Conservation (phyloP, 2,329 filamentous ascomycete genomes). For the Fusarium cyanostomum region DNA sequence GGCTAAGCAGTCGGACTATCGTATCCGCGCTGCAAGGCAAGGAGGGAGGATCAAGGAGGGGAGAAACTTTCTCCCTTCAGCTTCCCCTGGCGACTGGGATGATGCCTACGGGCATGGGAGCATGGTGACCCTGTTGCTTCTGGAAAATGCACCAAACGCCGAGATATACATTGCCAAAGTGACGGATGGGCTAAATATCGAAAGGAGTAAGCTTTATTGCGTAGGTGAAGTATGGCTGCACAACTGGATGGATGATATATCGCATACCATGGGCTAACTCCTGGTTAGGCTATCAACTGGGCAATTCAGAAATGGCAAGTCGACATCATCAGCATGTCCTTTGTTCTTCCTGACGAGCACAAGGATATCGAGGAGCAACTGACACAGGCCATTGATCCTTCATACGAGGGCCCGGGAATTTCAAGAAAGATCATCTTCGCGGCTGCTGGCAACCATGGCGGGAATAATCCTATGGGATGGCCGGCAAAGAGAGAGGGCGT, state of each 20-base stretch:
- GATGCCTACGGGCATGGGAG: neutral
- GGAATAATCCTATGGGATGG: neutral
- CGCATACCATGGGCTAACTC: no score
- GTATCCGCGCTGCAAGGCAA: no score
- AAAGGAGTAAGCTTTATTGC: neutral
- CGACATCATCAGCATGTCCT: neutral
- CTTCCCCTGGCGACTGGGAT: neutral
- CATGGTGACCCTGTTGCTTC: neutral
- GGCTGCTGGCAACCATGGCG: neutral
- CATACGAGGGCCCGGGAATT: no score
- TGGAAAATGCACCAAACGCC: neutral
- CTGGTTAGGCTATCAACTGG: neutral
- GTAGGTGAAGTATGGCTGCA: neutral
- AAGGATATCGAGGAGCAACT: neutral
- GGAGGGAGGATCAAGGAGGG: no score
- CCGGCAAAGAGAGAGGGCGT: neutral
- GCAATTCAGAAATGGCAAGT: neutral
- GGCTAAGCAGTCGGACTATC: no score
- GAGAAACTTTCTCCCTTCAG: no score
- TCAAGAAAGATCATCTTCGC: neutral
- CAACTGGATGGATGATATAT: no score
- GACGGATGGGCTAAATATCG: neutral
- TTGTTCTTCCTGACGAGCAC: neutral
- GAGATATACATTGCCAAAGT: neutral
- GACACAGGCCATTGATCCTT: no score